These are phyloP conservation scores for Neostapfia colusana DNA, from an alignment of 176 grass and related monocot genomes.

Conservation along the genomic window DNA sequence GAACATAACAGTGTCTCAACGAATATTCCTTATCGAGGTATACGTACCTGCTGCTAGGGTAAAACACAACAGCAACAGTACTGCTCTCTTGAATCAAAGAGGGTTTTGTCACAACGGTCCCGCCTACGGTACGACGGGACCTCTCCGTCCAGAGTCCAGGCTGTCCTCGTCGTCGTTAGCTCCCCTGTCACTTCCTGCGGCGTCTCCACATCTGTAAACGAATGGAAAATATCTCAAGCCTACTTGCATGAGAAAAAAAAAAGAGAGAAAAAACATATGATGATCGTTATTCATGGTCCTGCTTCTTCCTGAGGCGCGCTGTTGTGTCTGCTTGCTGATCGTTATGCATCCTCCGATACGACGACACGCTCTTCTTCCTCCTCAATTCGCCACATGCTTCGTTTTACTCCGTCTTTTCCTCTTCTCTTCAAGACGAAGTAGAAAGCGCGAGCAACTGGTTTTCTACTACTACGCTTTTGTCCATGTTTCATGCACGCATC, in stretches of 20 bases:
- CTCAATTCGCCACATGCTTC: not conserved
- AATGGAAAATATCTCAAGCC: not conserved
- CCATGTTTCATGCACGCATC: constrained; percentile 17
- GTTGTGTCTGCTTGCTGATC: not conserved
- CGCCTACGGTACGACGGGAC: not conserved
- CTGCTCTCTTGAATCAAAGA: not conserved
- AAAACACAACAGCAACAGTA: not conserved
- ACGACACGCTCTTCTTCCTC: too few species aligned
- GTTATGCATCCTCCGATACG: not conserved
- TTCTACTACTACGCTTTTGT: not conserved
- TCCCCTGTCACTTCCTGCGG: constrained; percentile 1
- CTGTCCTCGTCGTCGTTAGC: not conserved
- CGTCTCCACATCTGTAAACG: not conserved
- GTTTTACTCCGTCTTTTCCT: not conserved
- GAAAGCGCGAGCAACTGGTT: not conserved
- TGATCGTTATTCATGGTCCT: not conserved
- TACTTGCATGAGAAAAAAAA: not conserved
- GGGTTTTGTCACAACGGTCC: too few species aligned
- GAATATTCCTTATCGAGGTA: not conserved
- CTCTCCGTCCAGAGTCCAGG: not conserved
- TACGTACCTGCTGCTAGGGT: not conserved
- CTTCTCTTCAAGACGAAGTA: not conserved
- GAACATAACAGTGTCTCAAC: not conserved
- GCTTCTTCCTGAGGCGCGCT: not conserved
- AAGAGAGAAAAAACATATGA: not conserved